Percentiles rank a stretch among this genome's conserved stretches.
Evolutionary conservation across 2,329 filamentous ascomycete species (phyloP).

Genomic region (Emmonsia crescens): DNA sequence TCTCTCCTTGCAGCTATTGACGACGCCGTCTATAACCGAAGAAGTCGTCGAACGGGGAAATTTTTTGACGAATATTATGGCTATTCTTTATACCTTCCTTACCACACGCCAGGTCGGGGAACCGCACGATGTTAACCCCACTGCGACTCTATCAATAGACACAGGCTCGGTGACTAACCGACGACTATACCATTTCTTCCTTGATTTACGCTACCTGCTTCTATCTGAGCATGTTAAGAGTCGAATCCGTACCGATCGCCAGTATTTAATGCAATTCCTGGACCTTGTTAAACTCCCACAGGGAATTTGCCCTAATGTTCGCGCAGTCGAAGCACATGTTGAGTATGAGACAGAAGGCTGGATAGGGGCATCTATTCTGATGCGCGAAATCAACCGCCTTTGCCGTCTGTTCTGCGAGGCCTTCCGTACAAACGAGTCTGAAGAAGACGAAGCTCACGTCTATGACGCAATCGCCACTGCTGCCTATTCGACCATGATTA

Average conservation of each 20-base stretch:
- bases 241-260: slow-evolving; percentile 66
- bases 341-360: slow-evolving; percentile 97
- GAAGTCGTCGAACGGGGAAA: slow-evolving; percentile 93
- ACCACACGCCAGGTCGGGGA: slow-evolving; percentile 93
- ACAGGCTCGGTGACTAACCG: slow-evolving; percentile 90
- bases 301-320: slow-evolving; percentile 87
- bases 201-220: slow-evolving; percentile 85
- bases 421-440: slow-evolving; percentile 59
- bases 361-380: slow-evolving; percentile 92
- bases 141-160: slow-evolving; percentile 83
- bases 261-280: slow-evolving; percentile 87
- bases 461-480: slow-evolving; percentile 56
- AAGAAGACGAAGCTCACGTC: slow-evolving; percentile 53
- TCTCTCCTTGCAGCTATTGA: slow-evolving; percentile 89
- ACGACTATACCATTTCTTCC: slow-evolving; percentile 95
- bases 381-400: slow-evolving; percentile 85
- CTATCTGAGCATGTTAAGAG: slow-evolving; percentile 80
- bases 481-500: slow-evolving; percentile 74
- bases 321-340: slow-evolving; percentile 88
- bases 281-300: slow-evolving; percentile 94
- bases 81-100: slow-evolving; percentile 93
- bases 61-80: slow-evolving; percentile 88
- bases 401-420: slow-evolving; percentile 82
- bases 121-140: slow-evolving; percentile 76
- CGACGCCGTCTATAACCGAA: slow-evolving; percentile 89